phyloP scores from a whole-genome alignment of 352 stramenopile species.

The Globisporangium nodosum region DNA sequence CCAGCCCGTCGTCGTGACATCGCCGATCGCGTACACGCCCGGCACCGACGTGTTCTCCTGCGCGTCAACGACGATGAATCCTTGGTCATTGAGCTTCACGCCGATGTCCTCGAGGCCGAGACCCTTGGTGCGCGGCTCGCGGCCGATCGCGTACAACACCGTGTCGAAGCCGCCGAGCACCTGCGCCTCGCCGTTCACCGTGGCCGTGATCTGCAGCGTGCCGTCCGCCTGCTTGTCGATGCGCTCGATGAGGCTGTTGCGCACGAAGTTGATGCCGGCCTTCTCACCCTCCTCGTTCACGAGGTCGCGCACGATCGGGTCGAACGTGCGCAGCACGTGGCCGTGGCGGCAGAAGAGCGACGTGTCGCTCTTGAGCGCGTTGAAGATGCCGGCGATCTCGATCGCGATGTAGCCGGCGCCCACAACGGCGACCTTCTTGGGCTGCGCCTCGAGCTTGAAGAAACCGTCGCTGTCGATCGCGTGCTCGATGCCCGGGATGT shows the following conservation, averaged over 20 bases:
- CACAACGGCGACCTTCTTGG: constrained; percentile 93
- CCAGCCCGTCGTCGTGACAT: constrained; percentile 67
- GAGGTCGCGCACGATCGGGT: constrained; percentile 58
- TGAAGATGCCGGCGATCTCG: constrained; percentile 94
- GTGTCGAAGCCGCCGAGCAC: constrained; percentile 55
- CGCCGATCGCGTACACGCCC: constrained; percentile 75
- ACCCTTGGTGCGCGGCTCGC: constrained; percentile 30
- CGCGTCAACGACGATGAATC: constrained; percentile 85
- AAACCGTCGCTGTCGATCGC: constrained; percentile 95
- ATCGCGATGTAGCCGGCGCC: constrained; percentile 98
- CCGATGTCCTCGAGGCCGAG: constrained; percentile 71
- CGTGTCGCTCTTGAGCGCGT: constrained; percentile 89
- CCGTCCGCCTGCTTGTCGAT: constrained; percentile 35
- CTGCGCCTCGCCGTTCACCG: constrained; percentile 40
- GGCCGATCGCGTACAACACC: constrained; percentile 85
- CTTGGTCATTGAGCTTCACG: constrained; percentile 49
- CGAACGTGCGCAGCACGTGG: constrained; percentile 83
- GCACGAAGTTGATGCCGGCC: constrained; percentile 39
- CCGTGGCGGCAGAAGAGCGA: constrained; percentile 85
- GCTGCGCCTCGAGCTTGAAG: constrained; percentile 93
- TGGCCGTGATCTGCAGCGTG: constrained; percentile 76
- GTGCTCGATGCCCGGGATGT: constrained; percentile 84
- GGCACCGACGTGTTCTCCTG: constrained; percentile 87
- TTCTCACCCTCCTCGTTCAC: constrained; percentile 50
- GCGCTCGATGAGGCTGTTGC: constrained; percentile 35